Evolutionary conservation across 495 filamentous ascomycete genomes (phyloP), one percentile per base, ranked within the genome.

Genomic region (Mytilinidion resinicola): DNA sequence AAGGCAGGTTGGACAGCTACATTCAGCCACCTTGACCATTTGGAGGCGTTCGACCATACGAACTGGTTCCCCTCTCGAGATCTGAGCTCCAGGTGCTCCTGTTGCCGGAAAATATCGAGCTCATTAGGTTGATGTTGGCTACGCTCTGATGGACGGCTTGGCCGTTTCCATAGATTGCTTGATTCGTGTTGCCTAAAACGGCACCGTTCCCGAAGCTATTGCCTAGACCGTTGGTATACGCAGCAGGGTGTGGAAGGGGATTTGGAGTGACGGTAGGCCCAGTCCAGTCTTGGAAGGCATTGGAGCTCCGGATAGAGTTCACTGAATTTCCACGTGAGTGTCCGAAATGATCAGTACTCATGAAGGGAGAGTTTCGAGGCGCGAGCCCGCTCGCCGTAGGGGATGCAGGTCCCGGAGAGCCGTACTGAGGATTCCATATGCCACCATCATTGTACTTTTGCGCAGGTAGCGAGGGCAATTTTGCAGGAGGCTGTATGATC

Each of bases 1-100:
- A 30, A 30, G 25, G 25, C 25, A 30, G 25, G 25, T 30, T 30
- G 25, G 25, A 30, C 25, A 30, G 25, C 25, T 30, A 30, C 25
- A 30, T 30, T 66, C 63, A 66, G 41, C 63, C 63, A 20, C 41
- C 63, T 33, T 66, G 63, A 34, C 63, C 63, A 33, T 62, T 59
- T 17, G 59, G 60, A 4, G 60, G 60, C 9, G 59, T 63, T 11
- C 63, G 58, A 25, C 56, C 55, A 38, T 66, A 60, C 3, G 52
- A 60, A 41, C 52, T 63, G 6, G 47, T 52, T 6, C 17, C 35
- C 34, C 25, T 47, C 15, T 62, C 54, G 21, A 51, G 20, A 20
- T 49, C 54, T 11, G 38, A 41, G 47, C 48, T 51, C 53, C 53
- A 56, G 9, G 53, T 51, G 41, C 49, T 59, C 33, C 33, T 49